A percentile compares a stretch with the other conserved stretches of the same genome.
Conservation (phyloP, 345 rosid genomes). For the Mangifera indica region DNA sequence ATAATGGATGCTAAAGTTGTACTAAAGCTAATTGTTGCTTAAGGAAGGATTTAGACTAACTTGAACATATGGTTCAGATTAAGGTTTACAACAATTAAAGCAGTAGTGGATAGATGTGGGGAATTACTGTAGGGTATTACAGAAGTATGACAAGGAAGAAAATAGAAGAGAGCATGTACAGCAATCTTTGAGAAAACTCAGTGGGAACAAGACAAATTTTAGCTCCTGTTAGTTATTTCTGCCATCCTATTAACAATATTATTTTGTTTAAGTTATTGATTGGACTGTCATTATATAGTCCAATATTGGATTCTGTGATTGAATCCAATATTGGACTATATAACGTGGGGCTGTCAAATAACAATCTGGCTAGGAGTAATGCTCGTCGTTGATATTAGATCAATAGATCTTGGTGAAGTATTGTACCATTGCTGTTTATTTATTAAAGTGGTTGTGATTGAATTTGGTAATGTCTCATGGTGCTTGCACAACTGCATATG, state of each 20-base stretch:
- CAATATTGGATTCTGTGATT: background rate
- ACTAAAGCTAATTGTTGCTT: background rate
- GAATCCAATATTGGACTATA: no score
- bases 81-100: background rate
- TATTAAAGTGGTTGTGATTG: background rate
- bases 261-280: background rate
- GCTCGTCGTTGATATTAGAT: no score
- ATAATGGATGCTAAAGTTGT: background rate
- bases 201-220: background rate
- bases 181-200: background rate
- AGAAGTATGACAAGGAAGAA: background rate
- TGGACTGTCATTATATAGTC: no score
- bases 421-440: no score
- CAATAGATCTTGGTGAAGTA: no score
- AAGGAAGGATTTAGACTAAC: background rate
- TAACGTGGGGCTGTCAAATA: no score
- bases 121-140: background rate
- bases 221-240: background rate
- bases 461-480: background rate
- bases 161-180: background rate
- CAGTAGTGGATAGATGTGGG: background rate
- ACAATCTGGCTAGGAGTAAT: no score
- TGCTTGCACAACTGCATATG: background rate
- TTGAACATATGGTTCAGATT: background rate
- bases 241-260: background rate